Evolutionary conservation across 768 basidiomycete genomes (phyloP), one percentile per base, ranked within the genome.

Genomic region (Mycena capillaripes): DNA sequence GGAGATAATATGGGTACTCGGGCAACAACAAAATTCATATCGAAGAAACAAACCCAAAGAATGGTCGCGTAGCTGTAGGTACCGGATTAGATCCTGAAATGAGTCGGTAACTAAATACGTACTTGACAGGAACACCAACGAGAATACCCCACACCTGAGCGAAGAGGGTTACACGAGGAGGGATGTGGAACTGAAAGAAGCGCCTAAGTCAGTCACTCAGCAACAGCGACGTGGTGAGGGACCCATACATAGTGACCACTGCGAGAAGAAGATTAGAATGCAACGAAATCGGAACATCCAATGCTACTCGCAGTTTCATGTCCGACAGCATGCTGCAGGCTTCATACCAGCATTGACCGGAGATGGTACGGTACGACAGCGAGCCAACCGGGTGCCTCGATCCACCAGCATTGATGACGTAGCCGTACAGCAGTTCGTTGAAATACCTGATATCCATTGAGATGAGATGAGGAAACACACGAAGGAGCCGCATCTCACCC

Each of bases 171-270:
- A 74, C 70, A 4, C 76, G 76, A 0, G 78, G 78, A 19, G 78
- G 76, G 32, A 79, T 73, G 60, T 79, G 78, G 72, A 77, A 79
- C n/a, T n/a, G n/a, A n/a, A n/a, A n/a, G n/a, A n/a, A n/a, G n/a
- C n/a, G n/a, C n/a, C n/a, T n/a, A n/a, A n/a, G n/a, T n/a, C n/a
- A n/a, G n/a, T n/a, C n/a, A n/a, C n/a, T n/a, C n/a, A n/a, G n/a
- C n/a, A n/a, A n/a, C n/a, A n/a, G n/a, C n/a, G n/a, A n/a, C n/a
- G n/a, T n/a, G n/a, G n/a, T n/a, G n/a, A n/a, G n/a, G n/a, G n/a
- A n/a, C n/a, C n/a, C n/a, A n/a, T n/a, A n/a, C n/a, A 40, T 78
- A 78, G 63, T 78, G 78, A 1, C 78, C 78, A 16, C 78, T 78
- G n/a, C n/a, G n/a, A 9, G 46, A n/a, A n/a, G n/a, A n/a, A n/a